Evolutionary conservation across 768 basidiomycete species (phyloP).

Genomic region (Boletus vermiculosoides): DNA sequence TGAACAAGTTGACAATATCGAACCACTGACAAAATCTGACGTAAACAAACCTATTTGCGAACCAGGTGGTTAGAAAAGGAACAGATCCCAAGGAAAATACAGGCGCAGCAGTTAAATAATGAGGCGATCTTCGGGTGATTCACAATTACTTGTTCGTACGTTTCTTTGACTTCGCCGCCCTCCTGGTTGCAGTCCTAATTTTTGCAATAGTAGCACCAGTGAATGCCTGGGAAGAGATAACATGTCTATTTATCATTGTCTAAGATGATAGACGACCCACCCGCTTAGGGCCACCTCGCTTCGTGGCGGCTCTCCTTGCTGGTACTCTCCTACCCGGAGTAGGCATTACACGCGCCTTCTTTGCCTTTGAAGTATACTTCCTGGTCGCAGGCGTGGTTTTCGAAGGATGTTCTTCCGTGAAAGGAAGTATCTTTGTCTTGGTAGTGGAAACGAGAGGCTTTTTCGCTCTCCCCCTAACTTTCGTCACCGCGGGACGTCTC

Average conservation of each 20-base stretch:
- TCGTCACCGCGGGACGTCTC: neutral
- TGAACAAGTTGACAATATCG: neutral
- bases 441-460: neutral
- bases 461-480: neutral
- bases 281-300: constrained; percentile 4
- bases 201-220: neutral
- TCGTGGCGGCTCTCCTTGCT: constrained; percentile 4
- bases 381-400: constrained; percentile 8
- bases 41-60: neutral
- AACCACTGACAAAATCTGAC: constrained; percentile 1
- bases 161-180: neutral
- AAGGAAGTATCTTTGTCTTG: neutral
- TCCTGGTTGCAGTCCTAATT: constrained; percentile 1
- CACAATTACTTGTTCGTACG: neutral
- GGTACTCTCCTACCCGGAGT: constrained; percentile 8
- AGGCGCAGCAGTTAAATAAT: neutral
- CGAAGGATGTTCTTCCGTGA: neutral
- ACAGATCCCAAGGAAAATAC: neutral
- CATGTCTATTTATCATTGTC: neutral
- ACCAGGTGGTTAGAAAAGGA: neutral
- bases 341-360: constrained; percentile 20
- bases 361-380: constrained; percentile 27
- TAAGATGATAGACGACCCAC: constrained; percentile 2
- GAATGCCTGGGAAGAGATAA: constrained; percentile 2
- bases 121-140: neutral